Conservation (phyloP, 2,329 filamentous ascomycete species). For the Sporothrix curviconia region DNA sequence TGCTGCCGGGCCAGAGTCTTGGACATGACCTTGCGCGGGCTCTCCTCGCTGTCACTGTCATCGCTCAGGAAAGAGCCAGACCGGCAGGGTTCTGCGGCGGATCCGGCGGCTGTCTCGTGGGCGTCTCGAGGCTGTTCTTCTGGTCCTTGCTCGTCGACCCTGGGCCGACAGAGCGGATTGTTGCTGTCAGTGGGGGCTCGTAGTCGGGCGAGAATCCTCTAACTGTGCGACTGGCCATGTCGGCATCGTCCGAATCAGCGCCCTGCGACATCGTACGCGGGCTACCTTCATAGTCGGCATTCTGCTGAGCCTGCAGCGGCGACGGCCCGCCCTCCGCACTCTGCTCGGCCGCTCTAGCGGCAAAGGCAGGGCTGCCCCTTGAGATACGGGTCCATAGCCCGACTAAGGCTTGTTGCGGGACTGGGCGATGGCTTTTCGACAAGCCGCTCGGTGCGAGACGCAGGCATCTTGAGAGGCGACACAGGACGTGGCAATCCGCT, state of each 20-base stretch:
- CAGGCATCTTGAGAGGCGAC: conserved; percentile 29
- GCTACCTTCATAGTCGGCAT: not conserved
- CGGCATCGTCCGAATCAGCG: conserved; percentile 19
- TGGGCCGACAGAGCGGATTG: conserved; percentile 58
- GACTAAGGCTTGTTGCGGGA: conserved; percentile 72
- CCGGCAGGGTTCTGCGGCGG: conserved; percentile 28
- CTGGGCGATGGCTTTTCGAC: conserved; percentile 41
- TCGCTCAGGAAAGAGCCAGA: conserved; percentile 47
- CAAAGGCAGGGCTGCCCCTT: conserved; percentile 27
- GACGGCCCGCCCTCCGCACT: not conserved
- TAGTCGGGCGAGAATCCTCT: conserved; percentile 70
- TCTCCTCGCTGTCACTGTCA: conserved; percentile 45
- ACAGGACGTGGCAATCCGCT: conserved; percentile 29
- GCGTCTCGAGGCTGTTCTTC: conserved; percentile 27
- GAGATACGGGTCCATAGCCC: conserved; percentile 83
- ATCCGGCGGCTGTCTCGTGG: conserved; percentile 30
- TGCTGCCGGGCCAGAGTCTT: conserved; percentile 10
- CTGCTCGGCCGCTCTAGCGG: not conserved
- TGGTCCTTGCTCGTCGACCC: conserved; percentile 23
- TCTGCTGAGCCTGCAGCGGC: not conserved
- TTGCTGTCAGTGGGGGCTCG: conserved; percentile 63
- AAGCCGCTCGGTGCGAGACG: conserved; percentile 26
- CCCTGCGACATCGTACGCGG: not conserved
- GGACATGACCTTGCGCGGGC: conserved; percentile 23
- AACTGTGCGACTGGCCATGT: conserved; percentile 31